phyloP scores from a whole-genome alignment of 2,329 filamentous ascomycete genomes.

The Colletotrichum kahawae region DNA sequence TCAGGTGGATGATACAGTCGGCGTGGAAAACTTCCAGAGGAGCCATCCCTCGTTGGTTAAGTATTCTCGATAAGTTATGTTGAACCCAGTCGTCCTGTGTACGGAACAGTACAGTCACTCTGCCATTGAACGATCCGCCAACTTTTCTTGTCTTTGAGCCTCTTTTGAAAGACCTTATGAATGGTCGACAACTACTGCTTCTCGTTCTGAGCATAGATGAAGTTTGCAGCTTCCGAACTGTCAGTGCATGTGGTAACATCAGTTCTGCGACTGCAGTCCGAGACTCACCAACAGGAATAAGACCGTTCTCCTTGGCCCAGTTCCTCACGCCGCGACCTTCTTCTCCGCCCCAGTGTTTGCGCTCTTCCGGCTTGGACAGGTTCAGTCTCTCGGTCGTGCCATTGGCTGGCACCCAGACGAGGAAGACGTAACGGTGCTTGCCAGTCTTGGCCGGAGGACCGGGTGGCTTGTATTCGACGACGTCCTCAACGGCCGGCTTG shows the following conservation, averaged over 20 bases:
- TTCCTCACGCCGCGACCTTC: constrained; percentile 40
- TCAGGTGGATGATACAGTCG: background rate
- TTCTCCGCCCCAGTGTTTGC: constrained; percentile 45
- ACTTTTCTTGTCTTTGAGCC: background rate
- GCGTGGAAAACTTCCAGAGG: background rate
- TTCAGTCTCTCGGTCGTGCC: constrained; percentile 40
- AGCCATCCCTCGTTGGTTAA: background rate
- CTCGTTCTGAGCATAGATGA: constrained; percentile 44
- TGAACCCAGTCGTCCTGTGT: background rate
- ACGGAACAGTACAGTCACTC: background rate
- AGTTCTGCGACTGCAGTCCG: background rate
- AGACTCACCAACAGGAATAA: constrained; percentile 45
- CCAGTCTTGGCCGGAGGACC: constrained; percentile 45
- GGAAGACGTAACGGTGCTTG: constrained; percentile 48
- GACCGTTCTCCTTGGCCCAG: constrained; percentile 45
- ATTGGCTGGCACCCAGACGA: constrained; percentile 43
- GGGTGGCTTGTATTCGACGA: constrained; percentile 46
- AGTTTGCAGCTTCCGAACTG: constrained; percentile 42
- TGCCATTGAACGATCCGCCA: background rate
- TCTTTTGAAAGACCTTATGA: background rate
- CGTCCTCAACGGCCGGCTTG: constrained; percentile 32
- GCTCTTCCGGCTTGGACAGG: constrained; percentile 37
- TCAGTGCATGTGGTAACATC: background rate
- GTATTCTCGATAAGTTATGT: background rate
- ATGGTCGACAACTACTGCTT: constrained; percentile 32